These are phyloP conservation scores for Rubia tinctorum DNA, from an alignment of 305 asterid genomes.

Conservation along the genomic window DNA sequence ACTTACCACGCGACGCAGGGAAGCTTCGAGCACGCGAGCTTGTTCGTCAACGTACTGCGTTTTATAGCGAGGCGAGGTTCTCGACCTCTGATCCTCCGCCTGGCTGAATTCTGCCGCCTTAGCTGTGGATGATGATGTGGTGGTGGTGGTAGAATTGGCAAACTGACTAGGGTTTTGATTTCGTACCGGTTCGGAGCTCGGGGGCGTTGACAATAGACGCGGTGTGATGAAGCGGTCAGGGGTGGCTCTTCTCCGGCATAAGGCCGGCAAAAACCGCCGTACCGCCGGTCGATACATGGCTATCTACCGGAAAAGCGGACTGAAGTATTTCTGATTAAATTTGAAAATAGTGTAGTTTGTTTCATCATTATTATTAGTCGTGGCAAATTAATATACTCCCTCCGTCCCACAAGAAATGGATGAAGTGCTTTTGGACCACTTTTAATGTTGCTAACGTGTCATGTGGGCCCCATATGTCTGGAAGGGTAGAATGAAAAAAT, in stretches of 20 bases:
- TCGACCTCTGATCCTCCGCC: constrained; percentile 30
- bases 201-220: constrained; percentile 35
- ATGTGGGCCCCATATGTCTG: too few species aligned
- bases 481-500: too few species aligned
- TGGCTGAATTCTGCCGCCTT: constrained; percentile 8
- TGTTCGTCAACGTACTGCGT: constrained; percentile 68
- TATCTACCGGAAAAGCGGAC: neutral
- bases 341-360: neutral
- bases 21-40: constrained; percentile 67
- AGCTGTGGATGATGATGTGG: constrained; percentile 35
- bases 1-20: constrained; percentile 68
- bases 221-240: constrained; percentile 16
- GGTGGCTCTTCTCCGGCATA: constrained; percentile 28
- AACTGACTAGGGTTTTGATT: constrained; percentile 31
- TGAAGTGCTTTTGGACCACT: too few species aligned
- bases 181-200: constrained; percentile 34
- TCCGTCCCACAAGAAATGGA: too few species aligned
- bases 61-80: constrained; percentile 36
- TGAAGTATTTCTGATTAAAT: neutral
- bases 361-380: neutral
- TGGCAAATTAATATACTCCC: too few species aligned
- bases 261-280: constrained; percentile 48
- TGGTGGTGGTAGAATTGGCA: neutral
- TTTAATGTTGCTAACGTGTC: too few species aligned
- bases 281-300: constrained; percentile 63